Base-by-base conservation (phyloP, 2,329 filamentous ascomycete species). In the Aspergillus phoenicis region DNA sequence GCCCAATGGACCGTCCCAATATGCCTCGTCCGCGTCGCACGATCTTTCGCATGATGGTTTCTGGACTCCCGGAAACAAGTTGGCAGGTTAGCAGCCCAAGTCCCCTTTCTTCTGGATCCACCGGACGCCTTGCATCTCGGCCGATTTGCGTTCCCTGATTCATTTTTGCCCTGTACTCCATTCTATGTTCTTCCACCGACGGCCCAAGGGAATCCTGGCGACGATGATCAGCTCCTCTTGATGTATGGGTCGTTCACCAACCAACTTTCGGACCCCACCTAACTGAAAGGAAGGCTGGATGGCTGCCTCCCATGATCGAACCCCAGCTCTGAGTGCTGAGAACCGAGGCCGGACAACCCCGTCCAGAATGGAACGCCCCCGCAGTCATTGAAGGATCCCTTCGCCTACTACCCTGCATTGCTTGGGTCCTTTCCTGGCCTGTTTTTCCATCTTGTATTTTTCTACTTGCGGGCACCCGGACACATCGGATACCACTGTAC, bases 1-100 rank as follows among this genome's bases (percentile, higher is more conserved):
- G 83, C 64, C 82, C 84, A 61, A 80, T 84, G 71, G 88, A 90
- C 74, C 87, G 88, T 70, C 84, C 84, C 68, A 71, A 68, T 64
- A 84, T 86, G 72, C 89, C 89, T 68, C 91, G 95, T 75, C 95
- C 95, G 67, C 90, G 95, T 75, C 93, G 95, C 78, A 99, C 95
- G 70, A 89, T 93, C 70, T 93, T 93, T 80, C 91, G 95, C 78
- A 98, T 99, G 95, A 90, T 94, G 80, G 96, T 99, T 75, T 91
- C 91, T 84, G 94, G 93, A 83, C 91, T 99, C 80, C 93, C 94
- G 78, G 94, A 98, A 85, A 99, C 95, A 85, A 97, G 93, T 88
- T 99, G 95, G 95, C 95, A 99, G 95, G 95, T 99, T 90, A 95
- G 95, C 91, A 75, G 68, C 66, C 71, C 71, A 75, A 66, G 56